Base-by-base conservation (phyloP, 495 filamentous ascomycete genomes). In the Parathielavia appendiculata region DNA sequence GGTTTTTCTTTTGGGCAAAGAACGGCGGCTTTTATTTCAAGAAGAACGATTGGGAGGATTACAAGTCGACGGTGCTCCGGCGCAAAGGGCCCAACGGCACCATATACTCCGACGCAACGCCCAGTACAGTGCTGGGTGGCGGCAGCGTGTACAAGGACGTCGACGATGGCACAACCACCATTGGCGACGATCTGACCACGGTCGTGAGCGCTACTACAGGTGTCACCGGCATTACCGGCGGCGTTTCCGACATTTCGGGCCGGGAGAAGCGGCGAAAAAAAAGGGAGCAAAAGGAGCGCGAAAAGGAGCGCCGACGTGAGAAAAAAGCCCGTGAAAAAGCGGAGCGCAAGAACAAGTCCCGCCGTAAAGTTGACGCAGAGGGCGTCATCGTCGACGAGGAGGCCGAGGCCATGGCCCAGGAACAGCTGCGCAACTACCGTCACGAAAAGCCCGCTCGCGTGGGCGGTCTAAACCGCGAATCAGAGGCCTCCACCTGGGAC, bases 1-100 rank as follows among this genome's bases (percentile, higher is more conserved):
- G 93, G 93, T 96, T 97, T 76, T 98, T 97, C 80, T 95, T 97
- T 82, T 95, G 88, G 88, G 91, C 91, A 54, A 91, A 88, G 73
- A 93, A 97, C 68, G 95, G 92, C 63, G 95, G 93, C 3, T 97
- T 97, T 75, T 73, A 86, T 57, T 98, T 88, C 79, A 80, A 79
- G 17, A 75, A 90, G 56, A 77, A 82, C 49, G 93, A 98, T 72
- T 98, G 93, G 93, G 92, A 96, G 1, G 93, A 98, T 62, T 98
- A 98, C 82, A 97, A 97, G 69, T 88, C 87, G 5, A 97, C 95
- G 0, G 95, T 98, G 12, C 75, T 97, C n/a, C 85, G 93, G 34
- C 86, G 92, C 53, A 92, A 90, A 70, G 91, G 91, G 0, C 90
- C 90, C 7, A 89, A 96, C 73, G 91, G 91, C 34, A 87, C 83